Base-by-base conservation (phyloP, 441 rosid species). In the Gossypium gossypioides region DNA sequence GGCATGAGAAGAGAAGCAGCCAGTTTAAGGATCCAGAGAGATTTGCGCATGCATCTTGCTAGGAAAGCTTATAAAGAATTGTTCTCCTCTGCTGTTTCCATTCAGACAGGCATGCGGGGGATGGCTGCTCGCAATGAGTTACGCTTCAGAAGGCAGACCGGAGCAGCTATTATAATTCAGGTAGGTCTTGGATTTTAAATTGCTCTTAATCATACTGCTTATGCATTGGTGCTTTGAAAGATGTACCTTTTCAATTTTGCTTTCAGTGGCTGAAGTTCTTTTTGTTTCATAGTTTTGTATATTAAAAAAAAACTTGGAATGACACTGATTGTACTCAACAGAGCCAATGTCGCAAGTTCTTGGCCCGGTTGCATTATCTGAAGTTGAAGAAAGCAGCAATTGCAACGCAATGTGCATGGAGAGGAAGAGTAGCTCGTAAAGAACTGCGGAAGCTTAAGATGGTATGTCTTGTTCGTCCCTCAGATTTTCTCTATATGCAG, bases 321-420 rank as follows among this genome's bases (percentile, higher is more conserved):
- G 67, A 67, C 67, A 64, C 77, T 67, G 22, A 62, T 75, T 77
- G 46, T 78, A 58, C 73, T 56, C 56, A 19, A 46, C 89, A 96
- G 99, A 88, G 93, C 72, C 91, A 86, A 55, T 83, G 89, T 72
- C 93, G 98, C 84, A 86, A 86, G 77, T 93, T 63, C 89, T 82
- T 91, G 83, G 91, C 88, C 65, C 84, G 71, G 51, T 79, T 79
- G 71, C 85, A 80, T 74, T 96, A 84, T 80, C 61, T 68, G 74
- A 80, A 80, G 74, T 78, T 90, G 74, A 96, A 84, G 87, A 89
- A 85, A 83, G 98, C 96, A 24, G 85, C 92, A 65, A 84, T 96
- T 80, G 74, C 87, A 34, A 88, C 91, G 71, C 99, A 93, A 77
- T 91, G 97, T 81, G 96, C 92, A 73, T 93, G 99, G 97, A 90